Evolutionary conservation across 768 basidiomycete species (phyloP).

Genomic region (Trametes villosa): DNA sequence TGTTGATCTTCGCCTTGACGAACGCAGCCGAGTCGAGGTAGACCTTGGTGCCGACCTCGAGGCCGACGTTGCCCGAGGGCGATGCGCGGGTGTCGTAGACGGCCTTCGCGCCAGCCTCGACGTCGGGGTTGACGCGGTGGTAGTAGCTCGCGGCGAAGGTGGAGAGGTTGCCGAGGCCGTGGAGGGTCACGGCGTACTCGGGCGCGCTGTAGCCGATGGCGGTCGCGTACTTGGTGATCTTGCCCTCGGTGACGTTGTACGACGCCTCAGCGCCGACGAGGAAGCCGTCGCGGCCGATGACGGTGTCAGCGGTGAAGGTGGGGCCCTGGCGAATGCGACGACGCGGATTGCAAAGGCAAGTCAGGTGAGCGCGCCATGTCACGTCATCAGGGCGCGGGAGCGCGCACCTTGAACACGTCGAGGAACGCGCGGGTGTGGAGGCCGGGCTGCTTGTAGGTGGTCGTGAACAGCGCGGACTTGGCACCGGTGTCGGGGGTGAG

Average conservation of each 20-base stretch:
- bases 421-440: slow-evolving; percentile 89
- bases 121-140: slow-evolving; percentile 90
- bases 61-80: slow-evolving; percentile 72
- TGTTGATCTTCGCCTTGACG: slow-evolving; percentile 99
- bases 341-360: neutral
- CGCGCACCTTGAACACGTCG: slow-evolving; percentile 89
- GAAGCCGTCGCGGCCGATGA: slow-evolving; percentile 96
- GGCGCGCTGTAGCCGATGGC: slow-evolving; percentile 96
- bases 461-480: slow-evolving; percentile 83
- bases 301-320: slow-evolving; percentile 95
- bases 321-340: slow-evolving; percentile 68
- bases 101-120: slow-evolving; percentile 96
- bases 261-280: slow-evolving; percentile 94
- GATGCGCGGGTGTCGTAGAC: slow-evolving; percentile 94
- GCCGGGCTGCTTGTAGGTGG: slow-evolving; percentile 94
- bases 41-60: slow-evolving; percentile 96
- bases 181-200: slow-evolving; percentile 92
- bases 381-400: slow-evolving; percentile 21
- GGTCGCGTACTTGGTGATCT: slow-evolving; percentile 88
- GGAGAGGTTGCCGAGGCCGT: slow-evolving; percentile 93
- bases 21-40: slow-evolving; percentile 89
- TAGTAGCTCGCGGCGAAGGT: slow-evolving; percentile 97
- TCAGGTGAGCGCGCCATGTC: slow-evolving; percentile 22
- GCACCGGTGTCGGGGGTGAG: slow-evolving; percentile 85
- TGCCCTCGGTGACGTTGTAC: slow-evolving; percentile 95